These are phyloP conservation scores for Agaricus blazei DNA, from an alignment of 768 basidiomycete genomes.

Conservation along the genomic window DNA sequence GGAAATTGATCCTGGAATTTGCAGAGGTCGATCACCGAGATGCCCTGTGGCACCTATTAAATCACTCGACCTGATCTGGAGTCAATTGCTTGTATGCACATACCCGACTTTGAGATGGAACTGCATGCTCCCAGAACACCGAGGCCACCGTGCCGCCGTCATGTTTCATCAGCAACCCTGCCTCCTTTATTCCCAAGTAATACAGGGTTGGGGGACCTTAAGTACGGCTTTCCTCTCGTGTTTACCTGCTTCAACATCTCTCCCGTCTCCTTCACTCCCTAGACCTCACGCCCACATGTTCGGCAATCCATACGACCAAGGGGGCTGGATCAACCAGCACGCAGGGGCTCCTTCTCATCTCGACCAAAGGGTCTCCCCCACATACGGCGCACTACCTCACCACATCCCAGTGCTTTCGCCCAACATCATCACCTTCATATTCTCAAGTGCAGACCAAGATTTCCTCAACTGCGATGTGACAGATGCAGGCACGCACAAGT, in stretches of 20 bases:
- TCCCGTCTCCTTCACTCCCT: not conserved
- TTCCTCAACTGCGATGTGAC: conserved; percentile 16
- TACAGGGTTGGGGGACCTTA: not conserved
- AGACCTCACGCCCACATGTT: conserved; percentile 6
- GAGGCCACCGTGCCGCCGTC: conserved; percentile 8
- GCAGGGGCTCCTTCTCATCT: conserved; percentile 5
- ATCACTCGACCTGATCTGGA: not conserved
- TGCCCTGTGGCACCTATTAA: conserved; percentile 1
- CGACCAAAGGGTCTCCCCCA: conserved; percentile 12
- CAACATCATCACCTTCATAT: conserved; percentile 15
- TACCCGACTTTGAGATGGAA: not conserved
- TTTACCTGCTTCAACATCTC: too few relatives aligned
- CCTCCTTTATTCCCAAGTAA: not conserved
- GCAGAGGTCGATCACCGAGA: conserved; percentile 7
- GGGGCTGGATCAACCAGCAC: conserved; percentile 16
- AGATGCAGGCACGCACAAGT: conserved; percentile 13
- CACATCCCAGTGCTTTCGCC: conserved; percentile 14
- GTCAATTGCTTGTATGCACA: not conserved
- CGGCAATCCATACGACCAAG: conserved; percentile 19
- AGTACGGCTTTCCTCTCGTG: not conserved
- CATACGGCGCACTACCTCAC: conserved; percentile 17
- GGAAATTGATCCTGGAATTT: not conserved
- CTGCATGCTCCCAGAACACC: conserved; percentile 3
- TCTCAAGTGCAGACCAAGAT: conserved; percentile 15
- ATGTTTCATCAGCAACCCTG: conserved; percentile 8